Evolutionary conservation across 441 rosid genomes (phyloP).

Genomic region (Populus trichocarpa): DNA sequence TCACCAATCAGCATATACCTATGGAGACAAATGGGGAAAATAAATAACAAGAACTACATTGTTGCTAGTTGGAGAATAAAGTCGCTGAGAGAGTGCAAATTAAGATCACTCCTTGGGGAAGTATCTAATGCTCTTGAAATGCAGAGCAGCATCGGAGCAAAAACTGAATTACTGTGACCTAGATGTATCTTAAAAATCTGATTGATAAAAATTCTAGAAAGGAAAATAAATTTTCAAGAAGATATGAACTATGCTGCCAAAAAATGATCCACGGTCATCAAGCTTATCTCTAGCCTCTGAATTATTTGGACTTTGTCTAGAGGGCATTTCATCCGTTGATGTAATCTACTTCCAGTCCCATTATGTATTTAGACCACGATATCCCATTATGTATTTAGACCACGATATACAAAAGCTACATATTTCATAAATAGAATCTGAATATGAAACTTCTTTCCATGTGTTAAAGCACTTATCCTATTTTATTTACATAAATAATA

Average conservation of each 20-base stretch:
- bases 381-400: no score
- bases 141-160: not conserved
- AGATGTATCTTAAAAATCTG: not conserved
- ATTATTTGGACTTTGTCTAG: not conserved
- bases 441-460: not conserved
- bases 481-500: conserved; percentile 18
- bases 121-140: not conserved
- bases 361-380: not conserved
- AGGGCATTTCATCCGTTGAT: not conserved
- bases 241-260: not conserved
- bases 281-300: not conserved
- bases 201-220: not conserved
- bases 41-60: not conserved
- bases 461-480: not conserved
- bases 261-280: not conserved
- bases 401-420: not conserved
- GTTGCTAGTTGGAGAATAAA: not conserved
- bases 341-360: not conserved
- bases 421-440: not conserved
- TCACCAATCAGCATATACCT: not conserved
- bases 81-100: no score
- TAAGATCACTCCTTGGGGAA: not conserved
- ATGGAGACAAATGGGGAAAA: not conserved
- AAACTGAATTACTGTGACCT: not conserved
- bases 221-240: not conserved